Evolutionary conservation across 371 early-diverging fungal species (phyloP), one percentile per base, ranked within the genome.

Genomic region (Mortierella sp.): DNA sequence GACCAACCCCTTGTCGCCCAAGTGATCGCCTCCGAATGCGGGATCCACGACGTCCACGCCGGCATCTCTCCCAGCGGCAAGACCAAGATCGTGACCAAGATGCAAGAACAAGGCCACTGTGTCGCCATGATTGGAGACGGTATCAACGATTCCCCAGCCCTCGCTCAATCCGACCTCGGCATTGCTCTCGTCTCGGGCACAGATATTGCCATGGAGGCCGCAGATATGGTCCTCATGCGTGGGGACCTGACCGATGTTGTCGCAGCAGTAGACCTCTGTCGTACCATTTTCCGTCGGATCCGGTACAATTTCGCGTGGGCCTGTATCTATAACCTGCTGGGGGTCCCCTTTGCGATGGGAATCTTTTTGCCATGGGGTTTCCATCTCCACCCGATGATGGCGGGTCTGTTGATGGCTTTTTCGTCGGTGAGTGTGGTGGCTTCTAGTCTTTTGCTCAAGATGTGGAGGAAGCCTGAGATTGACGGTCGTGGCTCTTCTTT

Each of bases 41-140:
- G 95, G 21, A 97, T 96, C 54, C 87, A 89, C 26, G 93, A 94
- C 48, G 95, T 99, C 8, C 94, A 98, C 82, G 98, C 98, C 8
- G 97, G 96, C 21, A 93, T 97, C 5, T 95, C 96, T 10, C 99
- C 99, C 1, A 91, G 90, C 9, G 98, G 98, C 73, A 99, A 98
- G 89, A 93, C 94, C 8, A 83, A 90, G 8, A 90, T 98, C 50
- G 91, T 99, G 0, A 89, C 90, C 55, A 80, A 82, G 13, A 86
- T 97, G 88, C 95, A 95, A 72, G 76, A 76, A 3, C 59, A 82
- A 31, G 76, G 82, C 8, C 86, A 89, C 75, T 87, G 91, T 0
- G 97, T 99, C 11, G 98, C 97, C 24, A 97, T 99, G 97, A 95
- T 98, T 10, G 99, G 99, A 28, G 99, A 99, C 88, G 99, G 99